phyloP scores from a whole-genome alignment of 495 filamentous ascomycete genomes.

The Talaromyces liani region DNA sequence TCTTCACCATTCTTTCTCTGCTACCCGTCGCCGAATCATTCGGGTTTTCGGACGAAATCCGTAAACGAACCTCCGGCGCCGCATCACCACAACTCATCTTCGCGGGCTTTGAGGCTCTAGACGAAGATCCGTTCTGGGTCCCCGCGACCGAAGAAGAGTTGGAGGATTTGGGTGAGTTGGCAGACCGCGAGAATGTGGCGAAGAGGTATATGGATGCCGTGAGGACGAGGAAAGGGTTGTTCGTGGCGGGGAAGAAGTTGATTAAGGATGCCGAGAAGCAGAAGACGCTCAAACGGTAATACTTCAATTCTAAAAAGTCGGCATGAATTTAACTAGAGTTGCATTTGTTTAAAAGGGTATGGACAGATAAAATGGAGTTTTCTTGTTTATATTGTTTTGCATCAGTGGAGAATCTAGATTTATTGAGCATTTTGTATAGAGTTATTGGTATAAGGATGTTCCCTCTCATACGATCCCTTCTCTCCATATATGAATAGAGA shows the following conservation, averaged over 20 bases:
- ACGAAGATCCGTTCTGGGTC: constrained; percentile 95
- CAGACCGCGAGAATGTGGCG: constrained; percentile 89
- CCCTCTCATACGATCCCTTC: not conserved
- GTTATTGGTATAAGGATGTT: not conserved
- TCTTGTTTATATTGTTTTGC: not conserved
- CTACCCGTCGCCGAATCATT: constrained; percentile 92
- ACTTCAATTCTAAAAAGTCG: not conserved
- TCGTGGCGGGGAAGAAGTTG: constrained; percentile 71
- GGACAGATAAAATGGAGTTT: not conserved
- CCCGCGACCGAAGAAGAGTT: constrained; percentile 94
- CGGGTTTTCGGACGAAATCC: constrained; percentile 91
- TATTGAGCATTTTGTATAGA: not conserved
- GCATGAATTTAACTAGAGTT: not conserved
- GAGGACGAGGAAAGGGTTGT: constrained; percentile 72
- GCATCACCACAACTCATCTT: constrained; percentile 92
- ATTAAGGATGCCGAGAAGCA: constrained; percentile 94
- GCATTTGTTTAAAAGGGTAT: not conserved
- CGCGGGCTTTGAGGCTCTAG: constrained; percentile 79
- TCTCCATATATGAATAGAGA: not conserved
- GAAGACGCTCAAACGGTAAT: constrained; percentile 91
- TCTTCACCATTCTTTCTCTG: constrained; percentile 83
- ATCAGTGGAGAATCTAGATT: not conserved
- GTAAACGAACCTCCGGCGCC: constrained; percentile 84
- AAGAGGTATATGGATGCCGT: constrained; percentile 94
- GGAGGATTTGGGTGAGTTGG: constrained; percentile 90